Percentiles rank a stretch among this genome's conserved stretches.
Conservation (phyloP, 805 yeast species). For the Helenozyma rhizophorensis region DNA sequence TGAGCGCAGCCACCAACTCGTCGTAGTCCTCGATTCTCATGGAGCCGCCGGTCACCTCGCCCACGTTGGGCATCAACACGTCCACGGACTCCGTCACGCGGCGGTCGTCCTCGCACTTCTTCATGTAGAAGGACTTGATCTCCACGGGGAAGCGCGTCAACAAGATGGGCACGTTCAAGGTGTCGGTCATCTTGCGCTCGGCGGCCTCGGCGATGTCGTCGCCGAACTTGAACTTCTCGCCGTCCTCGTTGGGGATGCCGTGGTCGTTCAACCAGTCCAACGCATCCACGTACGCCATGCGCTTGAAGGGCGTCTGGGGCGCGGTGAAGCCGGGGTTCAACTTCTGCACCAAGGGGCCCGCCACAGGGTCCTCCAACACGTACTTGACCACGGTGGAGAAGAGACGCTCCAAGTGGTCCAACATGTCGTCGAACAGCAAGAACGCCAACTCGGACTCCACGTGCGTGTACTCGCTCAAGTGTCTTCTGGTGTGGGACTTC, state of each 20-base stretch:
- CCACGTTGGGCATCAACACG: conserved; percentile 98
- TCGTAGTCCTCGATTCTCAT: conserved; percentile 88
- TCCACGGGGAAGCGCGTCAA: conserved; percentile 94
- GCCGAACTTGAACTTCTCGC: conserved; percentile 88
- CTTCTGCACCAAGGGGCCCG: conserved; percentile 85
- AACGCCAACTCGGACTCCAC: conserved; percentile 93
- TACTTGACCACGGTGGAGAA: conserved; percentile 66
- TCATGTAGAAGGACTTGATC: conserved; percentile 97
- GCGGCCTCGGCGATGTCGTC: conserved; percentile 99
- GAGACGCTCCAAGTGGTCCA: conserved; percentile 78
- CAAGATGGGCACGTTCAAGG: conserved; percentile 87
- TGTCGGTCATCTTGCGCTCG: conserved; percentile 97
- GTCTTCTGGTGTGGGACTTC: conserved; percentile 98
- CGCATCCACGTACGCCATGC: conserved; percentile 89
- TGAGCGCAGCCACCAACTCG: conserved; percentile 85
- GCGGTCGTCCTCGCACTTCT: conserved; percentile 81
- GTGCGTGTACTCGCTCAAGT: conserved; percentile 93
- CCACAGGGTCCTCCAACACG: conserved; percentile 83
- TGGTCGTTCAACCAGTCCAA: conserved; percentile 95
- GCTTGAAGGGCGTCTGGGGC: conserved; percentile 81
- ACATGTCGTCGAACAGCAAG: conserved; percentile 79
- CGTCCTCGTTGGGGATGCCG: conserved; percentile 91
- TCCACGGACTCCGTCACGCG: conserved; percentile 98
- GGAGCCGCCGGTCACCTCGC: conserved; percentile 98
- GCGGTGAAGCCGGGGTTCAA: conserved; percentile 88